These are phyloP conservation scores for Penicillium expansum DNA, from an alignment of 2,329 filamentous ascomycete species.

Conservation along the genomic window DNA sequence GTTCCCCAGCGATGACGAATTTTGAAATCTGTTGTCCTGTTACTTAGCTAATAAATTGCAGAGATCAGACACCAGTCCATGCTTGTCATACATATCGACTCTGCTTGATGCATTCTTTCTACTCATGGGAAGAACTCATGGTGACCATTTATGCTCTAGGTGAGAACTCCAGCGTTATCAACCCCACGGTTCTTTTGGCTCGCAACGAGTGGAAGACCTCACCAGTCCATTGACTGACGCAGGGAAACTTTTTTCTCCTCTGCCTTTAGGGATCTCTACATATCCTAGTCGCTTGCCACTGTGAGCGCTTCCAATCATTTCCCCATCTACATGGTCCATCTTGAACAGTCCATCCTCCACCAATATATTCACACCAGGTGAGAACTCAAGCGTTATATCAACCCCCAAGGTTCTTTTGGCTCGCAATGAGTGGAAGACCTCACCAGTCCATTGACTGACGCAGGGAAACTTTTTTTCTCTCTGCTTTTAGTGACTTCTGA, in stretches of 20 bases:
- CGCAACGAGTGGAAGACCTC: not conserved
- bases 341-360: no score
- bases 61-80: not conserved
- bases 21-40: no score
- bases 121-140: not conserved
- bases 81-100: not conserved
- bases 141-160: not conserved
- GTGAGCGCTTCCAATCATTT: no score
- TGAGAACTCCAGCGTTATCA: constrained; percentile 2
- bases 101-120: not conserved
- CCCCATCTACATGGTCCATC: no score
- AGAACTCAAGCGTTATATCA: constrained; percentile 1
- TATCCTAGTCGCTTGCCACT: no score
- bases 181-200: not conserved
- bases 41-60: not conserved
- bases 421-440: not conserved
- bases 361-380: no score
- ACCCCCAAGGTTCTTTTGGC: not conserved
- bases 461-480: not conserved
- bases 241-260: not conserved
- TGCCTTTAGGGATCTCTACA: not conserved
- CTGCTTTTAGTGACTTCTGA: not conserved
- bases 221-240: not conserved
- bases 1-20: not conserved
- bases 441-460: constrained; percentile 1